phyloP scores from a whole-genome alignment of 176 grass and related monocot genomes.

The Melocanna baccifera region DNA sequence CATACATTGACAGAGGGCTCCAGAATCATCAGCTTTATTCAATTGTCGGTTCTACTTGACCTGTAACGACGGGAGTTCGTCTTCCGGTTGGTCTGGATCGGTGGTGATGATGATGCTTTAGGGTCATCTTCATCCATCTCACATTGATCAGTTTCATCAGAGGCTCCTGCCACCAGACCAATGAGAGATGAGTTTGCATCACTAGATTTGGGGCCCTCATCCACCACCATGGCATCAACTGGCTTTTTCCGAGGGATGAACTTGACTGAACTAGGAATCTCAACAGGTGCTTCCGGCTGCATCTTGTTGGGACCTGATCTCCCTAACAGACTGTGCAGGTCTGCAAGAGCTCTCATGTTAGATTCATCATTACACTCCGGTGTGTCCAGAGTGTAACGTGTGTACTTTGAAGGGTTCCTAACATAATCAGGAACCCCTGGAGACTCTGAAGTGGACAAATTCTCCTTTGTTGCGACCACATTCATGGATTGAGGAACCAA shows the following conservation, averaged over 20 bases:
- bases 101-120: conserved; percentile 17
- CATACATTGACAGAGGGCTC: neutral
- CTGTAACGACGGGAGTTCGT: conserved; percentile 38
- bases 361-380: conserved; percentile 45
- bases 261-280: conserved; percentile 56
- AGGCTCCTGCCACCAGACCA: conserved; percentile 34
- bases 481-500: conserved; percentile 51
- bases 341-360: conserved; percentile 72
- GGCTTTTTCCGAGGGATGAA: conserved; percentile 83
- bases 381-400: conserved; percentile 64
- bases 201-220: conserved; percentile 40
- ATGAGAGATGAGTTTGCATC: conserved; percentile 34
- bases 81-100: conserved; percentile 29
- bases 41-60: conserved; percentile 34
- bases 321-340: conserved; percentile 59
- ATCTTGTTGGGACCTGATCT: conserved; percentile 40
- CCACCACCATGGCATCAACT: conserved; percentile 65
- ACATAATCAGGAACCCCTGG: conserved; percentile 70
- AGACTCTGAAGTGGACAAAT: conserved; percentile 5
- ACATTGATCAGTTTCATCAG: conserved; percentile 53
- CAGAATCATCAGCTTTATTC: conserved; percentile 21
- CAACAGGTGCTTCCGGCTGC: conserved; percentile 44
- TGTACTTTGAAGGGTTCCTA: conserved; percentile 91
- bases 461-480: conserved; percentile 26
- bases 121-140: conserved; percentile 74